Conservation (phyloP, 2,329 filamentous ascomycete species). For the Botrytis tulipae region DNA sequence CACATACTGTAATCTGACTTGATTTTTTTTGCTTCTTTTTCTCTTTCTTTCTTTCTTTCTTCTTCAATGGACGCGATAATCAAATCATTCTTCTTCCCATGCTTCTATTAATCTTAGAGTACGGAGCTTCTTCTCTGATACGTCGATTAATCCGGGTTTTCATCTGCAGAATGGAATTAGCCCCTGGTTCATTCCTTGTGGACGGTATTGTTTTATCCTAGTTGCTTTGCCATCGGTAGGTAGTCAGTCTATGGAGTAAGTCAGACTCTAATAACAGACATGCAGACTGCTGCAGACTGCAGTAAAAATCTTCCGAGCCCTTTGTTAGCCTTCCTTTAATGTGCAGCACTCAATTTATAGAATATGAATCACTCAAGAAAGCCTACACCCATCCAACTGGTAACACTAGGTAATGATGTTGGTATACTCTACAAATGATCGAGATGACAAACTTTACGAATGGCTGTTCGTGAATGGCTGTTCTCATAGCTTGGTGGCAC, state of each 20-base stretch:
- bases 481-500: background rate
- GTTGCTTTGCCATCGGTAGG: background rate
- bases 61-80: background rate
- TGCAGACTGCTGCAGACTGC: background rate
- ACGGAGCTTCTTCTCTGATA: background rate
- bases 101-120: conserved; percentile 1
- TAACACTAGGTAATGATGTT: background rate
- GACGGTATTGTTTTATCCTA: conserved; percentile 4
- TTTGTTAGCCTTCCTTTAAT: background rate
- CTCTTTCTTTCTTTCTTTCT: background rate
- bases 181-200: conserved; percentile 1
- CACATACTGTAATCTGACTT: background rate
- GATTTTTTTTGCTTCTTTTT: background rate
- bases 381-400: background rate
- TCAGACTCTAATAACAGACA: conserved; percentile 1
- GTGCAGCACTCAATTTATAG: background rate
- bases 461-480: background rate
- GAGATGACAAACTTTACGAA: background rate
- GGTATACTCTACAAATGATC: background rate
- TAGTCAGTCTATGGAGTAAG: background rate
- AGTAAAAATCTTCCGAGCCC: background rate
- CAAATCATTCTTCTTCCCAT: background rate
- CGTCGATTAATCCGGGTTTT: background rate
- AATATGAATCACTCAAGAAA: background rate
- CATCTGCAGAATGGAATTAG: background rate